A percentile compares a stretch with the other conserved stretches of the same genome.
phyloP scores from a whole-genome alignment of 345 rosid genomes.

The Eucalyptus sp. region DNA sequence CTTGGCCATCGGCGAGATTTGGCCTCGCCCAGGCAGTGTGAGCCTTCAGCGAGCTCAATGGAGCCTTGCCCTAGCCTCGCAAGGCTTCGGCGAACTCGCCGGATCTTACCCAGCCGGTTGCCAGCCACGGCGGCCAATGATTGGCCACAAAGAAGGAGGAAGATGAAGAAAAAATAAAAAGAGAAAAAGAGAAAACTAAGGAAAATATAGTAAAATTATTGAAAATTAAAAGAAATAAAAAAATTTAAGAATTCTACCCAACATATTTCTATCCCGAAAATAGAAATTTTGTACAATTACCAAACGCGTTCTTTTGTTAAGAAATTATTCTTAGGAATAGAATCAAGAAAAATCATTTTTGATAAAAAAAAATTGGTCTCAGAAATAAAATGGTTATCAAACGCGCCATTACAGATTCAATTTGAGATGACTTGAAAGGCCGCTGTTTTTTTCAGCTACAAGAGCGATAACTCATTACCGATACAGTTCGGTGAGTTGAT shows the following conservation, averaged over 20 bases:
- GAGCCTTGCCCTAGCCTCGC: accelerated
- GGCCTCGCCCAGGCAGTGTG: accelerated
- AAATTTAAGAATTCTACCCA: no score
- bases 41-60: no score
- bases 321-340: accelerated
- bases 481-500: background rate
- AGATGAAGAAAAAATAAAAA: no score
- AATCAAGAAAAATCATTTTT: no score
- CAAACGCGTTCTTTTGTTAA: accelerated
- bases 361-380: no score
- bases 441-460: background rate
- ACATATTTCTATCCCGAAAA: accelerated
- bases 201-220: no score
- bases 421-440: background rate
- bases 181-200: no score
- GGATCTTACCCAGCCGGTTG: accelerated
- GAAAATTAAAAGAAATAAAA: no score
- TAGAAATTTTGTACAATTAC: accelerated
- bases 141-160: accelerated
- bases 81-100: accelerated
- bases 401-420: accelerated
- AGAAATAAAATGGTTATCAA: accelerated
- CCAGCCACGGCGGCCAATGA: accelerated
- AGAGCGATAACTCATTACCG: background rate
- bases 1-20: no score